phyloP scores from a whole-genome alignment of 495 filamentous ascomycete species.

The Talaromyces thailandensis region DNA sequence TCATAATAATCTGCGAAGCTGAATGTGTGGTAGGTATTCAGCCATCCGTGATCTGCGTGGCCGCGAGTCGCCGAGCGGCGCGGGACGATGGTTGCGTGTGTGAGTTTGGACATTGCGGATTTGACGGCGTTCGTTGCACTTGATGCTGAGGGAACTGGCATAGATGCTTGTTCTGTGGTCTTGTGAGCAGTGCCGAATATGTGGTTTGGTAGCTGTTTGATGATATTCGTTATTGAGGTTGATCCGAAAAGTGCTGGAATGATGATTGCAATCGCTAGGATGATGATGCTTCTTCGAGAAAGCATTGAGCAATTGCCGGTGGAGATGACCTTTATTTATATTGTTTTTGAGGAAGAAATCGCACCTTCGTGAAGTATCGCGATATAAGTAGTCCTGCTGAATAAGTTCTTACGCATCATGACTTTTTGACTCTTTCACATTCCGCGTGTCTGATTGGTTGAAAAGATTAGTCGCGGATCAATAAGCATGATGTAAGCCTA shows the following conservation, averaged over 20 bases:
- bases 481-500: slow-evolving; percentile 3
- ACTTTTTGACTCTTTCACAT: background rate
- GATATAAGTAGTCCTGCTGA: background rate
- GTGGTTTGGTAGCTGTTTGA: background rate
- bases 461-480: background rate
- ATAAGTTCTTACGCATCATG: background rate
- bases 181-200: background rate
- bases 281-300: background rate
- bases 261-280: background rate
- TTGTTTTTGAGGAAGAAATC: background rate
- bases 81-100: slow-evolving; percentile 53
- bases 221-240: background rate
- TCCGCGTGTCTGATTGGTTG: background rate
- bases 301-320: background rate
- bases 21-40: slow-evolving; percentile 80
- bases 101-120: slow-evolving; percentile 42
- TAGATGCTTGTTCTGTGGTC: background rate
- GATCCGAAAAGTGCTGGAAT: background rate
- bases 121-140: slow-evolving; percentile 3
- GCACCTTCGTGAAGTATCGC: background rate
- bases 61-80: slow-evolving; percentile 55
- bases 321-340: background rate
- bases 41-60: slow-evolving; percentile 72
- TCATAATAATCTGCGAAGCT: slow-evolving; percentile 68
- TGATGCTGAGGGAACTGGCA: background rate